Evolutionary conservation across 345 rosid genomes (phyloP).

Genomic region (Eutrema yunnanense): DNA sequence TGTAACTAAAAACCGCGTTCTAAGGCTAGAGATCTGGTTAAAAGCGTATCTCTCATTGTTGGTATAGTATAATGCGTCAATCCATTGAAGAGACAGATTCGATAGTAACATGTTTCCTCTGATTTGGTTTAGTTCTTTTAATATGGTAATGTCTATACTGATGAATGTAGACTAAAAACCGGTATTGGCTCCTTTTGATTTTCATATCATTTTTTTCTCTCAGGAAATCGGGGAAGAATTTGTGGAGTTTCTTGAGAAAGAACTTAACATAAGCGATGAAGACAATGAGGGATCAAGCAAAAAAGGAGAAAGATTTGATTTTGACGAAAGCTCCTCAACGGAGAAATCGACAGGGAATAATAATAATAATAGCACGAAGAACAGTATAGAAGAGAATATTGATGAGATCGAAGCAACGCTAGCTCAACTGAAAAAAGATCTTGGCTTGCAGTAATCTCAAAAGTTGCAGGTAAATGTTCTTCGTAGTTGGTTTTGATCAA

Average conservation of each 20-base stretch:
- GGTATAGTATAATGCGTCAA: background rate
- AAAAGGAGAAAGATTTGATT: constrained; percentile 13
- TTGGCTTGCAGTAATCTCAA: constrained; percentile 54
- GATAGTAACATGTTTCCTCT: background rate
- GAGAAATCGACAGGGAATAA: constrained; percentile 28
- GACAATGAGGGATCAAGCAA: constrained; percentile 27
- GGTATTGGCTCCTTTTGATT: background rate
- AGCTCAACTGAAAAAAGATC: constrained; percentile 72
- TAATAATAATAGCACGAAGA: constrained; percentile 25
- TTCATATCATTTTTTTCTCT: background rate
- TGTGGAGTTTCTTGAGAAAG: constrained; percentile 88
- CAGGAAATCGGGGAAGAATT: constrained; percentile 94
- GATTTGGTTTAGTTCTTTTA: constrained; percentile 1
- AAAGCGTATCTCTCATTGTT: background rate
- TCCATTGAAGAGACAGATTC: background rate
- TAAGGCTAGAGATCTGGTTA: background rate
- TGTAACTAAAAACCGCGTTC: background rate
- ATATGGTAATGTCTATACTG: background rate
- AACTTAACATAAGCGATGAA: constrained; percentile 62
- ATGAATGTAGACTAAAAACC: background rate
- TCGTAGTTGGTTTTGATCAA: background rate
- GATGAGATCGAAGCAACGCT: constrained; percentile 92
- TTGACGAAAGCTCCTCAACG: constrained; percentile 20
- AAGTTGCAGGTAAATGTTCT: background rate
- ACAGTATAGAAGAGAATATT: constrained; percentile 63